Evolutionary conservation across 176 grass and related monocot species (phyloP), one percentile per base, ranked within the genome.

Genomic region (Oryza punctata): DNA sequence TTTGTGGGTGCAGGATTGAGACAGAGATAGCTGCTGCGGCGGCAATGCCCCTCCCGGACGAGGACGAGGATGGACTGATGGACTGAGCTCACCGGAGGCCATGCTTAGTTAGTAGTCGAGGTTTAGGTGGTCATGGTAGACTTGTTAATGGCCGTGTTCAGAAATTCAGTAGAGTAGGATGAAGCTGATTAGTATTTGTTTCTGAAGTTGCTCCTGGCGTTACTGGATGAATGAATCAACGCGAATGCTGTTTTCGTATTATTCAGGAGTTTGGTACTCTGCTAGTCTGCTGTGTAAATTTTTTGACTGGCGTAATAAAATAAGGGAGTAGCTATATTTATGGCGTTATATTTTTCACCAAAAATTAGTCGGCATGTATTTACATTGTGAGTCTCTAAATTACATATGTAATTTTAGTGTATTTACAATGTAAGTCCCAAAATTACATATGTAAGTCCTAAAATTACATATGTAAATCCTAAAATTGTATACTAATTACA

Each of bases 1-100:
- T 11, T 23, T 23, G n/a, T 44, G 13, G 80, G 14, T 78, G 63
- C 67, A 92, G 90, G 79, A 73, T 92, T 64, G 93, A 92, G 18
- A 67, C 70, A 37, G 93, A 95, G 45, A 65, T 95, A 64, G 43
- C 76, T 28, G 79, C 76, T 11, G 93, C 90, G 16, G 88, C 88
- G 6, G 76, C 82, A 0, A 73, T 92, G 70, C 93, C 88, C 44
- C 88, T 95, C 47, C 93, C 93, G 12, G 93, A 95, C 28, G 88
- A 87, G 12, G 88, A 95, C 1, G 90, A 92, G 25, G 93, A 90
- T 3, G 57, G 54, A 43, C 41, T 26, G 30, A 88, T 88, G 86
- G 59, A 78, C 21, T 84, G 67, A 88, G 73, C 73, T 71, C 64
- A 37, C 37, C 3, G n/a, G 40, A 72, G 44, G 73, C 30, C 29